Conservation (phyloP, 495 filamentous ascomycete genomes). For the Trichocladium uniseriatum region DNA sequence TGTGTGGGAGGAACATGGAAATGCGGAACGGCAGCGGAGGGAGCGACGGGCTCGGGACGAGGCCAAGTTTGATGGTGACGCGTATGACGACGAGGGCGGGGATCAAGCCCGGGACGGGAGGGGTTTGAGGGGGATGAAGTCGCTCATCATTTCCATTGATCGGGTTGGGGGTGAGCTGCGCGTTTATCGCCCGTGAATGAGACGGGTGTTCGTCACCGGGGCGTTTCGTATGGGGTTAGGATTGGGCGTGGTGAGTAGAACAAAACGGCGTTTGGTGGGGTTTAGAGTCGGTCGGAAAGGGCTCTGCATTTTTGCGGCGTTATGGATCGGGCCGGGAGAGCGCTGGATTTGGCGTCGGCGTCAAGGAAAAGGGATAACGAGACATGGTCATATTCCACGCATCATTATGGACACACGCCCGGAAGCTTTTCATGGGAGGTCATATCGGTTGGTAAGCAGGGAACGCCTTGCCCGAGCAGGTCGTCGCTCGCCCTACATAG, state of each 20-base stretch:
- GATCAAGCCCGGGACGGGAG: background rate
- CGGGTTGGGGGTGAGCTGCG: slow-evolving; percentile 1
- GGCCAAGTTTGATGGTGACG: slow-evolving; percentile 7
- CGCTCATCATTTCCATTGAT: slow-evolving; percentile 14
- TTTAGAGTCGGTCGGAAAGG: background rate
- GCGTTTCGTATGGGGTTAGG: background rate
- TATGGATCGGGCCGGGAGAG: background rate
- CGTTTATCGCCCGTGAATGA: slow-evolving; percentile 9
- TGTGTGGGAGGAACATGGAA: slow-evolving; percentile 18
- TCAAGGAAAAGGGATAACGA: background rate
- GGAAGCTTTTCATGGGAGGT: background rate
- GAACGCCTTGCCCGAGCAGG: background rate
- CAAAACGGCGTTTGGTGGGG: background rate
- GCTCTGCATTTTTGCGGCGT: background rate
- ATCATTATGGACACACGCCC: background rate
- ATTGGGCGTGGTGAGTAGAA: background rate
- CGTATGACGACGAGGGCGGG: background rate
- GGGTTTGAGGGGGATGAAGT: background rate
- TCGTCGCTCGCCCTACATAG: slow-evolving; percentile 1
- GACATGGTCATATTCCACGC: background rate
- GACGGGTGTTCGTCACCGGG: background rate
- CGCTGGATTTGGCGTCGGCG: background rate
- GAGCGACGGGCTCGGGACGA: slow-evolving; percentile 1
- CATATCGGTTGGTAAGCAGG: background rate
- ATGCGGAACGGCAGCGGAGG: slow-evolving; percentile 10